These are phyloP conservation scores for Eurotiales sp. DNA, from an alignment of 2,329 filamentous ascomycete genomes.

Conservation along the genomic window DNA sequence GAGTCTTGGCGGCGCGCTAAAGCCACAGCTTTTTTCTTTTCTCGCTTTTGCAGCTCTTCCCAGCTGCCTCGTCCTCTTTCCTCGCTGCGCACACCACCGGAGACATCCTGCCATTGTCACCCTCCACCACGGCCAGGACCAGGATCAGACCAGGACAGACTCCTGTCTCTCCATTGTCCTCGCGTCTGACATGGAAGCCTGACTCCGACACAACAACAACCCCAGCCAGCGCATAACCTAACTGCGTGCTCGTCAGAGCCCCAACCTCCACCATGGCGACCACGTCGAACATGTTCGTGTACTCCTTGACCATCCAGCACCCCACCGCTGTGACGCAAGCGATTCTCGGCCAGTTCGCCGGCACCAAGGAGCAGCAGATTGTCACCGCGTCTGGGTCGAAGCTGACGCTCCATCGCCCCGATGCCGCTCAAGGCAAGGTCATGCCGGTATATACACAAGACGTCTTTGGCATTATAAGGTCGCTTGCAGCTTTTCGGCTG, in stretches of 20 bases:
- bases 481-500: constrained; percentile 81
- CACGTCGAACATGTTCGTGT: constrained; percentile 97
- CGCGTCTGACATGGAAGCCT: constrained; percentile 35
- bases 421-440: constrained; percentile 80
- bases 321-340: constrained; percentile 87
- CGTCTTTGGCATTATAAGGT: constrained; percentile 91
- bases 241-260: constrained; percentile 11
- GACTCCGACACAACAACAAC: constrained; percentile 25
- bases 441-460: constrained; percentile 84
- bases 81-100: no score
- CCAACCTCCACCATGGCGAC: constrained; percentile 75
- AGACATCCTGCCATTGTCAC: no score
- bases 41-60: no score
- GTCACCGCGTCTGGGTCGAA: constrained; percentile 88
- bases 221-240: constrained; percentile 17
- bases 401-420: constrained; percentile 80
- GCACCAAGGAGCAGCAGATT: constrained; percentile 97
- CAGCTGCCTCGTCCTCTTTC: no score
- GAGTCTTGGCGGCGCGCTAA: constrained; percentile 13
- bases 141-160: no score
- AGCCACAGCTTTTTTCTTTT: constrained; percentile 13
- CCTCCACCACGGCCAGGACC: constrained; percentile 12
- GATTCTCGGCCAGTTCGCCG: constrained; percentile 89
- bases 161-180: constrained; percentile 19
- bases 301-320: constrained; percentile 91